Evolutionary conservation across 2,329 filamentous ascomycete species (phyloP), one percentile per base, ranked within the genome.

Genomic region (Immersiporthe knoxdaviesiana): DNA sequence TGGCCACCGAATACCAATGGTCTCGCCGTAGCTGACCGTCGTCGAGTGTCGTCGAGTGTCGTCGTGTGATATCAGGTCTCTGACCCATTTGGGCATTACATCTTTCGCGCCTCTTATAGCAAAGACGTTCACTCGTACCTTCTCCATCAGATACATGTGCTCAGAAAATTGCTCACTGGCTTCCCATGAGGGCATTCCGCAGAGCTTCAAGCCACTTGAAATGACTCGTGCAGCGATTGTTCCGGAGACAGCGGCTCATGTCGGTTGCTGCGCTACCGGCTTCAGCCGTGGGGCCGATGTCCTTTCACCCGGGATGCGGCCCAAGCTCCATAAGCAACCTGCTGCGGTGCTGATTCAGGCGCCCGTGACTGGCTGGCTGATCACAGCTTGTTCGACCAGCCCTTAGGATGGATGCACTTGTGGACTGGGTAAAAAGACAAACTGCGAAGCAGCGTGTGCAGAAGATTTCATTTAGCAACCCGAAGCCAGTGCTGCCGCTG

Each of bases 271-370:
- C 58, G 41, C 58, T 47, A 61, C 47, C 68, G 62, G 66, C 68
- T 35, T 47, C 35, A 61, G 47, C 44, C 37, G 47, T 56, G 65
- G 68, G 62, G 68, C 47, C 62, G 61, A 62, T 56, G 62, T 65
- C 68, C 66, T 39, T 70, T 64, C 66, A 70, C 30, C 68, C 68
- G 68, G 65, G 47, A 39, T 35, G 47, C 47, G 65, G 58, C 47
- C 56, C 65, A 61, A 61, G 65, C 56, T 62, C 56, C 56, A 65
- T 32, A 21, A n/a, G 18, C 0, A 16, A 14, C 56, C 32, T 62
- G 63, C 66, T 63, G 66, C 65, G 56, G 60, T 30, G 66, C 69
- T 71, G 63, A 68, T 64, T 66, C 52, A 61, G 60, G 50, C 27
- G 61, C 63, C 52, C 47, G 62, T 71, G 47, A 69, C 63, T 71